Base-by-base conservation (phyloP, 768 basidiomycete genomes). In the Russula abietina region DNA sequence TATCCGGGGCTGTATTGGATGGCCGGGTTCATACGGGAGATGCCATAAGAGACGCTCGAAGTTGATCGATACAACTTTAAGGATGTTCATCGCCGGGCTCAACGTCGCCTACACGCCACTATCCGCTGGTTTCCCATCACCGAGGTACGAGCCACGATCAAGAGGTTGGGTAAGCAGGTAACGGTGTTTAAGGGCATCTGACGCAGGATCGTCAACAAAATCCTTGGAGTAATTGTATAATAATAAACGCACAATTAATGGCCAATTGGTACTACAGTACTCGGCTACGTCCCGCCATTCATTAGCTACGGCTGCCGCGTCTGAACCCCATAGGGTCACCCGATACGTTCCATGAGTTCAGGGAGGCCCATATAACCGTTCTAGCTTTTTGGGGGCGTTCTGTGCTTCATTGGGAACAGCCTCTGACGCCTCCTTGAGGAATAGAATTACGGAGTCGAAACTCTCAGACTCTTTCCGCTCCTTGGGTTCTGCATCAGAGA, bases 61-160 rank as follows among this genome's bases (percentile, higher is more conserved):
- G 79, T 99, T 99, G 72, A 89, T 93, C 45, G 96, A 98, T 2
- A 98, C 87, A 53, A n/a, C n/a, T n/a, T n/a, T n/a, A 54, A 96
- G 81, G 69, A 99, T 98, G 72, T 99, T 97, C 97, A 99, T n/a
- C n/a, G n/a, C n/a, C n/a, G 97, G 97, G 65, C 92, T 94, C n/a
- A 89, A 77, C 4, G 97, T 98, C 74, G 89, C 92, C 72, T 85
- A 86, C 62, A 97, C 96, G 0, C 87, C 89, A 26, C 81, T 82
- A 0, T 75, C 77, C 3, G n/a, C n/a, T n/a, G n/a, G n/a, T n/a
- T n/a, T n/a, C n/a, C n/a, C n/a, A n/a, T n/a, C n/a, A n/a, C n/a
- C n/a, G n/a, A n/a, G n/a, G n/a, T n/a, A n/a, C n/a, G n/a, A n/a
- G n/a, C n/a, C n/a, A n/a, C n/a, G n/a, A n/a, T n/a, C n/a, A n/a